These are phyloP conservation scores for Phytophthora crassamura DNA, from an alignment of 352 stramenopile genomes.

Conservation along the genomic window DNA sequence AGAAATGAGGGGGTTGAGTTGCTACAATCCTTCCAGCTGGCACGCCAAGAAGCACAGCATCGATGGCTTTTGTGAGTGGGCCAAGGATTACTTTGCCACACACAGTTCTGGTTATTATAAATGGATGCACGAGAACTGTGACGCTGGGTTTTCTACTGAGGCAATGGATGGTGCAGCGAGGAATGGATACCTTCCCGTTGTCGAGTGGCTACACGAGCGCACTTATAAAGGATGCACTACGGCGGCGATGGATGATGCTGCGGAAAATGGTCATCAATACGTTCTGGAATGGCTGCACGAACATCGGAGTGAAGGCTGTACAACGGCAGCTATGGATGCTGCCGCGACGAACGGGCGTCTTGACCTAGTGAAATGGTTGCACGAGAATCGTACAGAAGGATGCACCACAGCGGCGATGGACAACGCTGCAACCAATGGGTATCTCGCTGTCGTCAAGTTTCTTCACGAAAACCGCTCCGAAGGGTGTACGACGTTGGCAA, in stretches of 20 bases:
- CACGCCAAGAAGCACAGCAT: neutral
- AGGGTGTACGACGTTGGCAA: neutral
- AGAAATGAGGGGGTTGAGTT: neutral
- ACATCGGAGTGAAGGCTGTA: slow-evolving; percentile 14
- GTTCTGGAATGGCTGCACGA: slow-evolving; percentile 11
- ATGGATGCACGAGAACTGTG: slow-evolving; percentile 13
- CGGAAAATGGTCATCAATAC: neutral
- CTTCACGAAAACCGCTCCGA: neutral
- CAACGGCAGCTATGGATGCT: too few species aligned
- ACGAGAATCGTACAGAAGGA: too few species aligned
- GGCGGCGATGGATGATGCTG: slow-evolving; percentile 18
- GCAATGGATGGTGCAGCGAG: slow-evolving; percentile 16
- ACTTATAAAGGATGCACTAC: slow-evolving; percentile 6
- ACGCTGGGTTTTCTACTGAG: slow-evolving; percentile 6
- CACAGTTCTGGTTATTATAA: neutral
- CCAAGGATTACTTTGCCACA: neutral
- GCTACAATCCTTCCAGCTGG: neutral
- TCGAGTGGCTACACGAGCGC: neutral
- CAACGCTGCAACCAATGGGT: too few species aligned
- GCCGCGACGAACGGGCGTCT: too few species aligned
- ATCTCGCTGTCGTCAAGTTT: slow-evolving; percentile 17
- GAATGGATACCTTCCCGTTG: neutral
- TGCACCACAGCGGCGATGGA: too few species aligned
- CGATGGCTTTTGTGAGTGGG: slow-evolving; percentile 2
- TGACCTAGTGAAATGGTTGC: too few species aligned